Evolutionary conservation across 1,284 basidiomycete genomes (phyloP).

Genomic region (Neonothopanus nambi): DNA sequence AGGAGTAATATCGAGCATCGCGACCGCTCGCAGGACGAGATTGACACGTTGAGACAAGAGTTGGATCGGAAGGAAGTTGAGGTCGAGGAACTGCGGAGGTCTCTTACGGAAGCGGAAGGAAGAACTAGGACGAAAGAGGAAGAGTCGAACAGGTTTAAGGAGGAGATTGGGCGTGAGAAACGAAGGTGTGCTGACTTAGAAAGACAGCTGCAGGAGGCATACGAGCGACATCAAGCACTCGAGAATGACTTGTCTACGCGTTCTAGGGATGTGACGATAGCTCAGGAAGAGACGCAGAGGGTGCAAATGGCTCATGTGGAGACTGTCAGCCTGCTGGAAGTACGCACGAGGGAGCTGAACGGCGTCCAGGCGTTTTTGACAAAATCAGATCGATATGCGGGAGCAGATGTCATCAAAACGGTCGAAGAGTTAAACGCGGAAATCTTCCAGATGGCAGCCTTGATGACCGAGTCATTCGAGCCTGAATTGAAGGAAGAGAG

Average conservation of each 20-base stretch:
- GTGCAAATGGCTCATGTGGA: neutral
- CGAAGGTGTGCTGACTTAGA: neutral
- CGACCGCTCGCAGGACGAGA: neutral
- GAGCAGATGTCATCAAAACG: conserved; percentile 23
- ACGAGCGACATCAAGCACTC: conserved; percentile 1
- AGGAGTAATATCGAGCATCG: no score
- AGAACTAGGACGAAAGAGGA: neutral
- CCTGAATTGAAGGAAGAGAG: conserved; percentile 22
- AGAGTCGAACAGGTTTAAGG: conserved; percentile 1
- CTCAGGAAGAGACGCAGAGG: conserved; percentile 1
- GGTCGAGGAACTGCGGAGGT: neutral
- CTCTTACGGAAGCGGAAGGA: neutral
- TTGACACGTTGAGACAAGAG: neutral
- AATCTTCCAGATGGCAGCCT: conserved; percentile 27
- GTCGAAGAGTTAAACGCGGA: conserved; percentile 26
- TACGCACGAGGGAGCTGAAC: conserved; percentile 14
- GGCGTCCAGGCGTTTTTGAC: conserved; percentile 14
- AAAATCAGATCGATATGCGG: conserved; percentile 11
- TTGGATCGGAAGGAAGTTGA: conserved; percentile 1
- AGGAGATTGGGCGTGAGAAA: conserved; percentile 2
- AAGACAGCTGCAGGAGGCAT: neutral
- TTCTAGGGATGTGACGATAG: neutral
- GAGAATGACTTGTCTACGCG: neutral
- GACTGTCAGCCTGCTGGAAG: conserved; percentile 2
- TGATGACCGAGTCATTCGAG: conserved; percentile 27